Evolutionary conservation across 179 eudicot species (phyloP), one percentile per base, ranked within the genome.

Genomic region (Dionaea muscipula): DNA sequence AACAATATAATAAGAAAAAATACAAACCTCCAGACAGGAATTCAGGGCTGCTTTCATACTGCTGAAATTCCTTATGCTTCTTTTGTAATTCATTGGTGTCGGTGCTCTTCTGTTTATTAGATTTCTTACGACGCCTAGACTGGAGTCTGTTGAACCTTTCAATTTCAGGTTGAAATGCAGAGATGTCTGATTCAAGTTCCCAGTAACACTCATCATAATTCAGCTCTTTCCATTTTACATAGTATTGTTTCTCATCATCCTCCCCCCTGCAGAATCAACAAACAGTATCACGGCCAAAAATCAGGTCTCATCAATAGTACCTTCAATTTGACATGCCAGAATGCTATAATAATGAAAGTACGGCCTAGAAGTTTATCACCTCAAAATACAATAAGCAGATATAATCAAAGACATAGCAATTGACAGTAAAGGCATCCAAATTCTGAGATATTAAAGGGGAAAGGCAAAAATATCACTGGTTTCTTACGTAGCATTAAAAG

Each of bases 191-290:
- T 68, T 84, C 96, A 25, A 67, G 74, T 69, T 93, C 99, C 99
- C 99, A 93, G 36, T 65, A 84, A 63, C 99, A 93, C 71, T 93
- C 96, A 67, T 93, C 99, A 63, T 93, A 88, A 12, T 72, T 44
- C 49, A 93, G 93, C 28, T 88, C 96, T 67, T 82, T 88, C 88
- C 88, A 93, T 58, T 93, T 93, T 23, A 93, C 99, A 62, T 82
- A 66, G 69, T 88, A 93, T 72, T 93, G 83, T 72, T 82, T 87
- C 55, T 81, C 94, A 17, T 70, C 91, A 47, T 74, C 86, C 17
- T 51, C 71, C 25, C 76, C 90, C 75, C 97, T 90, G 67, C 36
- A 64, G 67, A 62, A 60, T 35, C 25, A 33, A 40, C 20, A 47
- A 11, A 21, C 31, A 58, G 28, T 49, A 22, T 49, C 3, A 18